Percentiles rank a stretch among this genome's conserved stretches.
Conservation (phyloP, 2,329 filamentous ascomycete species). For the Cyclaneusma minus region DNA sequence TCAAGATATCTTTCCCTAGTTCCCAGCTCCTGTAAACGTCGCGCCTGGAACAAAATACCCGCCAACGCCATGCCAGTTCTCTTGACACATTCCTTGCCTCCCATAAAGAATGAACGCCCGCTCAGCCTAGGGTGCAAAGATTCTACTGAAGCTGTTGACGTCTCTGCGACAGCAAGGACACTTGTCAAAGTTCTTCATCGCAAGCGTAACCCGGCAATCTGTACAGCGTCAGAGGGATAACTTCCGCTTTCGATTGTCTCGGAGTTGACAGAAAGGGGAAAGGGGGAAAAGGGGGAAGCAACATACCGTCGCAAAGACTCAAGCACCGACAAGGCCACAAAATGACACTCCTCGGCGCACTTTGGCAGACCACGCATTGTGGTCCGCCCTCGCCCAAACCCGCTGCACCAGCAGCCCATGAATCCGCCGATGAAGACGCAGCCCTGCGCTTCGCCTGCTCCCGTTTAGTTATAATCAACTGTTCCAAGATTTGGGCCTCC, state of each 20-base stretch:
- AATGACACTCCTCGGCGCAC: constrained; percentile 70
- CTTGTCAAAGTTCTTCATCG: constrained; percentile 93
- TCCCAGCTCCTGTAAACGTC: too few species aligned
- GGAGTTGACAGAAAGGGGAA: too few species aligned
- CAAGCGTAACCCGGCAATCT: constrained; percentile 85
- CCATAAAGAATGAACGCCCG: too few species aligned
- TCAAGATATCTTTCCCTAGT: too few species aligned
- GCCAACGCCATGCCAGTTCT: too few species aligned
- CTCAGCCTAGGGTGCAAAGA: constrained; percentile 74
- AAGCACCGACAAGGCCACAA: constrained; percentile 95
- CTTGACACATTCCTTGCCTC: too few species aligned
- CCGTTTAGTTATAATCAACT: constrained; percentile 46
- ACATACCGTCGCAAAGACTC: constrained; percentile 82
- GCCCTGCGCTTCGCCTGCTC: too few species aligned
- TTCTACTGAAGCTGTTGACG: constrained; percentile 74
- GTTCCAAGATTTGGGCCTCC: constrained; percentile 43
- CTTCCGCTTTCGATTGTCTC: too few species aligned
- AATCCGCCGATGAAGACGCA: constrained; percentile 29
- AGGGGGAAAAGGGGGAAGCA: too few species aligned
- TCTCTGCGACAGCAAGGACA: constrained; percentile 89
- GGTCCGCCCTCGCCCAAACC: constrained; percentile 62
- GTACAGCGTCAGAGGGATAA: too few species aligned
- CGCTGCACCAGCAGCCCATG: constrained; percentile 56
- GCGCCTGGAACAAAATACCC: too few species aligned
- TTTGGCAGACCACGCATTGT: constrained; percentile 88